These are phyloP conservation scores for Hemileccinum impolitum DNA, from an alignment of 768 basidiomycete genomes.

Conservation along the genomic window DNA sequence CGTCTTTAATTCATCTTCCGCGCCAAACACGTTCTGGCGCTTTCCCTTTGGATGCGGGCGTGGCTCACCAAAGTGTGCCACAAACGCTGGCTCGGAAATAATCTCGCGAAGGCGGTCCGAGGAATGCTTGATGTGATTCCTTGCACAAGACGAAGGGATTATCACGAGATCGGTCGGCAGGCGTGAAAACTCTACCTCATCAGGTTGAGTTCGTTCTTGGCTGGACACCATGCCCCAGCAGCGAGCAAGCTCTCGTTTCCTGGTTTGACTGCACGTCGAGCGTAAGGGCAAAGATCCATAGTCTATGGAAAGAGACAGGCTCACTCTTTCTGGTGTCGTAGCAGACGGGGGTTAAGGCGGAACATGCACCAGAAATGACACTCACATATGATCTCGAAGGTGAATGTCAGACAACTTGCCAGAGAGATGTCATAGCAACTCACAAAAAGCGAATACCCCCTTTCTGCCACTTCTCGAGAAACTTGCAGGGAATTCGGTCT, in stretches of 20 bases:
- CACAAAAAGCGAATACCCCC: conserved; percentile 84
- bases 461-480: conserved; percentile 90
- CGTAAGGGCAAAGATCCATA: not conserved
- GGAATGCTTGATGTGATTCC: conserved; percentile 61
- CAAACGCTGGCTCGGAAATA: conserved; percentile 70
- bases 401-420: conserved; percentile 1
- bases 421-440: conserved; percentile 27
- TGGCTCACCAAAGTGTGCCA: conserved; percentile 71
- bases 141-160: conserved; percentile 16
- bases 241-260: conserved; percentile 71
- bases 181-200: conserved; percentile 51
- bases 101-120: conserved; percentile 60
- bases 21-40: conserved; percentile 78
- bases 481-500: conserved; percentile 72
- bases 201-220: conserved; percentile 71
- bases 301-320: not conserved
- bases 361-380: not conserved
- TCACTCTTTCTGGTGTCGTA: conserved; percentile 19
- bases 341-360: not conserved
- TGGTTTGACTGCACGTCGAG: conserved; percentile 49
- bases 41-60: conserved; percentile 57
- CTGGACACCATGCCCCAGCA: conserved; percentile 77
- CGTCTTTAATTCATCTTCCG: conserved; percentile 83
- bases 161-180: not conserved
- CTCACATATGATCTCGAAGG: conserved; percentile 24